These are phyloP conservation scores for Xylaria flabelliformis DNA, from an alignment of 495 filamentous ascomycete genomes.

Conservation along the genomic window DNA sequence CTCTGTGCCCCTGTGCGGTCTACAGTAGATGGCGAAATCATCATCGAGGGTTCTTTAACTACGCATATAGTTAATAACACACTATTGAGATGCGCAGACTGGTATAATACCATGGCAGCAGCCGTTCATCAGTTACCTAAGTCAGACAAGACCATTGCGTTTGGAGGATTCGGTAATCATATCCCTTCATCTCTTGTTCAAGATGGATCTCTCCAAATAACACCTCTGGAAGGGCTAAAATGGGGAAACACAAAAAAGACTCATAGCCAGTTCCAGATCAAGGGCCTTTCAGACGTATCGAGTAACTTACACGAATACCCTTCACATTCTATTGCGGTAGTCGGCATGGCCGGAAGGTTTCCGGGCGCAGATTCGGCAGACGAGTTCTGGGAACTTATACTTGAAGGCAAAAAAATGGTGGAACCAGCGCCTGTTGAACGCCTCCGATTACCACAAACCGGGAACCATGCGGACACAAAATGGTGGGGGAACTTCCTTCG, in stretches of 20 bases:
- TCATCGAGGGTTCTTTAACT: conserved; percentile 23
- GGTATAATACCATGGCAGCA: conserved; percentile 8
- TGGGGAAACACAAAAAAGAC: not conserved
- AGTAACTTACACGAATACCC: conserved; percentile 18
- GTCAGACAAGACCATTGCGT: not conserved
- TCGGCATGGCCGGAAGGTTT: conserved; percentile 57
- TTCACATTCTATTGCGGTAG: conserved; percentile 46
- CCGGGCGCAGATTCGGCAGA: conserved; percentile 45
- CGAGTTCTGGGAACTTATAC: conserved; percentile 40
- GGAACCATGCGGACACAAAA: conserved; percentile 33
- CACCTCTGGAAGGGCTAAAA: not conserved
- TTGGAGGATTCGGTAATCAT: conserved; percentile 12
- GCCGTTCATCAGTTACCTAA: not conserved
- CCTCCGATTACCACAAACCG: conserved; percentile 20
- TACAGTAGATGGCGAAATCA: conserved; percentile 25
- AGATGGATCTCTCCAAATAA: not conserved
- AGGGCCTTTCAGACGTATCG: not conserved
- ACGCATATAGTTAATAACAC: conserved; percentile 11
- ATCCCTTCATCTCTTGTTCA: conserved; percentile 10
- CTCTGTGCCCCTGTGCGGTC: conserved; percentile 28
- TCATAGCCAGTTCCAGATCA: not conserved
- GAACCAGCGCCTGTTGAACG: conserved; percentile 24
- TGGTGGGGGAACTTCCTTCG: conserved; percentile 43
- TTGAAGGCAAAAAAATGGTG: conserved; percentile 26
- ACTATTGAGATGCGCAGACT: not conserved